These are phyloP conservation scores for Fusarium burgessii DNA, from an alignment of 2,329 filamentous ascomycete genomes.

Conservation along the genomic window DNA sequence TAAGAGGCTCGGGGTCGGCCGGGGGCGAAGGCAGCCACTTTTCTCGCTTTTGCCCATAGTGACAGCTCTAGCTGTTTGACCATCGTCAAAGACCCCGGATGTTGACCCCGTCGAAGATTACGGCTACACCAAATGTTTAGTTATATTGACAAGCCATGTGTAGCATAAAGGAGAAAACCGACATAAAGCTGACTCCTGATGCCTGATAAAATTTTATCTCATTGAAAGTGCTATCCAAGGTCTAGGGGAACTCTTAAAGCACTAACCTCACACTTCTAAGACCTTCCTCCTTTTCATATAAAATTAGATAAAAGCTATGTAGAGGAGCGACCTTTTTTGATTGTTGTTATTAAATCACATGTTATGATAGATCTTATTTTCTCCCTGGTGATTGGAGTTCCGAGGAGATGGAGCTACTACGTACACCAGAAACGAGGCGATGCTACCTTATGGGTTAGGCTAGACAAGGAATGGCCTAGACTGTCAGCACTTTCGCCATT, in stretches of 20 bases:
- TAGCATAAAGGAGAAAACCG: neutral
- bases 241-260: neutral
- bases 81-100: neutral
- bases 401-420: neutral
- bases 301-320: too few species aligned
- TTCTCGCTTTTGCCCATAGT: too few species aligned
- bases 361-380: neutral
- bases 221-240: neutral
- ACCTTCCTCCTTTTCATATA: too few species aligned
- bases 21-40: too few species aligned
- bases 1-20: too few species aligned
- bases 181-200: neutral
- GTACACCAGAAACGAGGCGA: neutral
- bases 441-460: too few species aligned
- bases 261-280: too few species aligned
- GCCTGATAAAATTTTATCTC: neutral
- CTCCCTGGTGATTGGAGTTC: neutral
- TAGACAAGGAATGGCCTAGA: neutral
- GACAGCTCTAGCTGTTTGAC: neutral
- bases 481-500: neutral
- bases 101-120: neutral
- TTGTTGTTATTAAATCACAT: neutral
- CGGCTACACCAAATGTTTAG: neutral
- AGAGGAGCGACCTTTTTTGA: too few species aligned
- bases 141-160: neutral